Percentiles rank a stretch among this genome's conserved stretches.
Conservation (phyloP, 345 rosid species). For the Brassica cretica region DNA sequence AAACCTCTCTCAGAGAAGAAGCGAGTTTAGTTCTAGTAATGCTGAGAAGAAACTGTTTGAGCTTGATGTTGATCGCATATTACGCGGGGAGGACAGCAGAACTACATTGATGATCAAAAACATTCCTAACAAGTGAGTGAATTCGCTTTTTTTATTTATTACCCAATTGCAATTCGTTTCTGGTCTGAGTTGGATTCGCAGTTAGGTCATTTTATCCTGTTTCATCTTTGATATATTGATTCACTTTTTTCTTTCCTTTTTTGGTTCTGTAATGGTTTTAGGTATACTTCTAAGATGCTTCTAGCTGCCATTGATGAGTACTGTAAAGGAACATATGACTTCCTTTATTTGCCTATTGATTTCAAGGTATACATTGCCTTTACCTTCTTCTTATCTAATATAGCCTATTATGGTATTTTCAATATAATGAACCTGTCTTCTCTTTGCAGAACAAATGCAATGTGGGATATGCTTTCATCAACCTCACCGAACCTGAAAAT, state of each 20-base stretch:
- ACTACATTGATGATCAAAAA: slow-evolving; percentile 96
- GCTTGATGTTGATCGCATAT: slow-evolving; percentile 80
- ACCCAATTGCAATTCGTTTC: background rate
- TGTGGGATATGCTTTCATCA: slow-evolving; percentile 91
- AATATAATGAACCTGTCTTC: background rate
- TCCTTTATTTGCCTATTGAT: slow-evolving; percentile 77
- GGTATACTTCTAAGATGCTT: slow-evolving; percentile 87
- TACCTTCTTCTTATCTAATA: slow-evolving; percentile 10
- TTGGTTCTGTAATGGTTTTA: slow-evolving; percentile 27
- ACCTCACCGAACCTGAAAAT: slow-evolving; percentile 72
- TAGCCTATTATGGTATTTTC: background rate
- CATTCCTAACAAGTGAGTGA: slow-evolving; percentile 86
- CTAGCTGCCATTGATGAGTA: slow-evolving; percentile 76
- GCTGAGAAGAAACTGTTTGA: slow-evolving; percentile 84
- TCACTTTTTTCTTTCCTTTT: background rate
- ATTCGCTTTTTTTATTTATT: background rate
- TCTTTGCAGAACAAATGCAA: slow-evolving; percentile 81
- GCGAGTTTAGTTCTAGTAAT: slow-evolving; percentile 58
- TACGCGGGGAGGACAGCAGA: slow-evolving; percentile 72
- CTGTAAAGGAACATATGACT: slow-evolving; percentile 75
- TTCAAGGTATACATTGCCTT: slow-evolving; percentile 55
- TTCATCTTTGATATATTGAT: slow-evolving; percentile 1
- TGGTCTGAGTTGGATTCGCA: background rate
- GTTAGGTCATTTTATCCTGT: slow-evolving; percentile 9
- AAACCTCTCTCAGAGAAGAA: slow-evolving; percentile 68